These are phyloP conservation scores for Styphnolobium japonicum DNA, from an alignment of 306 rosid genomes.

Conservation along the genomic window DNA sequence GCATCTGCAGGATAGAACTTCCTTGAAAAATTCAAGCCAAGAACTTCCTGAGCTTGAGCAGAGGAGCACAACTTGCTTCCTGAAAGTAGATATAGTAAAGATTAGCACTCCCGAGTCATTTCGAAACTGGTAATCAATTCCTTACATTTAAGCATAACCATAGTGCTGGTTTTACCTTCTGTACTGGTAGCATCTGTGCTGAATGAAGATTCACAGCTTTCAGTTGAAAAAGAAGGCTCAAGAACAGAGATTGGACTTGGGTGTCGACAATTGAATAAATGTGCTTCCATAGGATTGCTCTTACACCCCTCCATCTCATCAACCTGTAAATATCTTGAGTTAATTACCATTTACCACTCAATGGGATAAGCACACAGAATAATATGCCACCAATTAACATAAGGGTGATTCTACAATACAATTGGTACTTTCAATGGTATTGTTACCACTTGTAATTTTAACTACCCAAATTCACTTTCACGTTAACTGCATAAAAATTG, in stretches of 20 bases:
- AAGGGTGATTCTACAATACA: not conserved
- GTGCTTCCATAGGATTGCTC: slow-evolving; percentile 38
- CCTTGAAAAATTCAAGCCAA: slow-evolving; percentile 36
- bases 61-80: slow-evolving; percentile 60
- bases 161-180: slow-evolving; percentile 46
- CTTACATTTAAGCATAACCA: not conserved
- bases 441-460: not conserved
- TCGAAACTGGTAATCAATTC: not conserved
- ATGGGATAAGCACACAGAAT: not conserved
- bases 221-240: slow-evolving; percentile 65
- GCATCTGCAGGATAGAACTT: slow-evolving; percentile 38
- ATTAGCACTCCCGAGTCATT: not conserved
- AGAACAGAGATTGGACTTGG: slow-evolving; percentile 76
- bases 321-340: slow-evolving; percentile 32
- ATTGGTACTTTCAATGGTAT: not conserved
- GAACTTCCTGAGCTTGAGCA: slow-evolving; percentile 44
- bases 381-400: slow-evolving; percentile 5
- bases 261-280: slow-evolving; percentile 36
- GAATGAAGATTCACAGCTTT: slow-evolving; percentile 56
- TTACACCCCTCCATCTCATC: slow-evolving; percentile 37
- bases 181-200: slow-evolving; percentile 49
- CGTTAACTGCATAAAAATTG: not conserved
- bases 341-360: not conserved
- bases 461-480: not conserved
- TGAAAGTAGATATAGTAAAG: slow-evolving; percentile 28